phyloP scores from a whole-genome alignment of 352 stramenopile species.

The Pythium myriotylum region DNA sequence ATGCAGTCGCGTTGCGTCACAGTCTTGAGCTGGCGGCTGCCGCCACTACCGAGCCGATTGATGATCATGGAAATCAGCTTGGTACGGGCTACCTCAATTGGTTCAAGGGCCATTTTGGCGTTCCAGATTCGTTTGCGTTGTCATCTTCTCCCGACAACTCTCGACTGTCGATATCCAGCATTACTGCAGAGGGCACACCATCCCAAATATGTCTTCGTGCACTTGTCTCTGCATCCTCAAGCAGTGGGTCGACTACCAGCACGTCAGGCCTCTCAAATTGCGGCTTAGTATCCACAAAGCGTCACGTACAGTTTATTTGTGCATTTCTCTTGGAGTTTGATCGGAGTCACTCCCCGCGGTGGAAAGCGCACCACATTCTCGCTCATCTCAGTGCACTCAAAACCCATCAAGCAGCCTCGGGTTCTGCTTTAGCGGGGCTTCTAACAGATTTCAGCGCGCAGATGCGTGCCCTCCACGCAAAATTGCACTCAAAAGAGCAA shows the following conservation, averaged over 20 bases:
- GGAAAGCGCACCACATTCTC: constrained; percentile 27
- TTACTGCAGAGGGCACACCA: not conserved
- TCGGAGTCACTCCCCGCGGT: constrained; percentile 12
- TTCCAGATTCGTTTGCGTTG: not conserved
- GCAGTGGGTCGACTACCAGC: not conserved
- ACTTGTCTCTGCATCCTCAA: not conserved
- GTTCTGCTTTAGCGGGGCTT: constrained; percentile 25
- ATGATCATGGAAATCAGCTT: not conserved
- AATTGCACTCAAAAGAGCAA: constrained; percentile 28
- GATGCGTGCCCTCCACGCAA: constrained; percentile 26
- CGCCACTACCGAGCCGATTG: not conserved
- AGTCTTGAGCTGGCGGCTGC: constrained; percentile 35
- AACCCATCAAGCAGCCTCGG: constrained; percentile 31
- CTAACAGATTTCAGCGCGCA: constrained; percentile 42
- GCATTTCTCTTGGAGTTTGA: constrained; percentile 44
- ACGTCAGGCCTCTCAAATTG: constrained; percentile 8
- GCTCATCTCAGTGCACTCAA: constrained; percentile 44
- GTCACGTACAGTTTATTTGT: constrained; percentile 43
- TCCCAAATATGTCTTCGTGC: constrained; percentile 1
- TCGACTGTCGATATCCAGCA: constrained; percentile 2
- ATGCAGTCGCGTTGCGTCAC: constrained; percentile 23
- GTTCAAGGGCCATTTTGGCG: constrained; percentile 27
- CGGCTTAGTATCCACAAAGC: constrained; percentile 31
- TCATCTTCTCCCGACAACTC: not conserved
- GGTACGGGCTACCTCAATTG: constrained; percentile 30